Evolutionary conservation across 306 rosid genomes (phyloP), one percentile per base, ranked within the genome.

Genomic region (Cucurbita ficifolia): DNA sequence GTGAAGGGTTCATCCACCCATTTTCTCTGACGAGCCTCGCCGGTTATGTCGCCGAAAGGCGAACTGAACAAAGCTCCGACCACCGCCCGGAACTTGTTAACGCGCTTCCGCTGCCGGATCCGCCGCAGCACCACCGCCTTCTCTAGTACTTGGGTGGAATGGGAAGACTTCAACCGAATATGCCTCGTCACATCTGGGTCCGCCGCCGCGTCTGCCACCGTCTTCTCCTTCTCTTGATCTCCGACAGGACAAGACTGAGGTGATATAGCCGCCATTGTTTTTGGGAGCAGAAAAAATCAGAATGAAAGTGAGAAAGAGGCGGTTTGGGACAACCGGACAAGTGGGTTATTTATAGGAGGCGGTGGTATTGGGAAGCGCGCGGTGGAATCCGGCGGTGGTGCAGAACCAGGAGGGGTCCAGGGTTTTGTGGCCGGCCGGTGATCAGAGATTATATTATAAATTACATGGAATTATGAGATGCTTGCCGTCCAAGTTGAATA

Each of bases 1-100:
- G 88, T 75, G 52, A 85, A 85, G 39, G 86, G 75, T 17, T 85
- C 88, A 51, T 85, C 86, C 11, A 74, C 54, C 86, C 86, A 82
- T 55, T 58, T 80, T 35, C 33, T 82, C 10, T 69, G 62, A 21
- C 58, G 56, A 46, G 22, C 70, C 13, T 63, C 45, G 11, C 38
- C 72, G 17, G 53, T 18, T 50, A 76, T 67, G 5, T 36, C 22
- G 1, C 10, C 6, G 49, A 71, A 71, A 19, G 84, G 68, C 10
- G 76, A 70, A 21, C 68, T 60, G 70, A 85, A 36, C 46, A 83
- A 57, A 62, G 75, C 21, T 74, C 65, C 74, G 10, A 85, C 46
- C 33, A 68, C 71, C 42, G 77, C 51, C 11, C 74, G 56, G 2
- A 81, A 38, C 73, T 60, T 83, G 80, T 77, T 76, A 19, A 60